Base-by-base conservation (phyloP, 129 eudicot species). In the Helianthus tuberosus region DNA sequence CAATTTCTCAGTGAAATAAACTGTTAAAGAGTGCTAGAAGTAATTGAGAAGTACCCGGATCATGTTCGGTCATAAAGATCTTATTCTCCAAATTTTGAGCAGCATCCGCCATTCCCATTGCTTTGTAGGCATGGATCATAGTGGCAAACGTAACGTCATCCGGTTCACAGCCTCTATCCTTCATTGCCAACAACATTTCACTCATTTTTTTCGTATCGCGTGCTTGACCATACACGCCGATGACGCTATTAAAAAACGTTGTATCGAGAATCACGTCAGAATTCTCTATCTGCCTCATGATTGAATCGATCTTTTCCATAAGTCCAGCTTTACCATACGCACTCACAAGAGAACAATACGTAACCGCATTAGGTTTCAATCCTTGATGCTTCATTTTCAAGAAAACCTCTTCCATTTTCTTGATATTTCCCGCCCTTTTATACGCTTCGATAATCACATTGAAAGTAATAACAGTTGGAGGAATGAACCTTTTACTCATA, bases 361-460 rank as follows among this genome's bases (percentile, higher is more conserved):
- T 94, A 59, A 88, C 73, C 5, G 97, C 84, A 78, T 87, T 94
- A 60, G 97, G 99, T 82, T 85, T 94, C 85, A 86, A 64, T 67
- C 99, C 99, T 76, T 65, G 83, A 84, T 86, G 97, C 80, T 94
- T 94, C 99, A 91, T 88, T 65, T 82, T 84, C 81, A 88, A 63
- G 72, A 94, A 94, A 49, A 83, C 69, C 38, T 89, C 94, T 36
- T 85, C 94, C 97, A 94, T 91, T 75, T 75, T 87, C 75, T 87
- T 82, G 13, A 88, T 77, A 48, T 81, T 46, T 13, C 90, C 91
- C 20, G 77, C 86, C 66, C 76, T 82, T 63, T 87, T 88, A 43
- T 74, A 94, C 13, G 82, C 69, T 48, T 94, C 91, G 41, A 94
- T 91, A 1, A 91, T 51, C 57, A 83, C 82, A 27, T 94, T 94